Conservation (phyloP, 2,329 filamentous ascomycete genomes). For the Fusarium redolens region DNA sequence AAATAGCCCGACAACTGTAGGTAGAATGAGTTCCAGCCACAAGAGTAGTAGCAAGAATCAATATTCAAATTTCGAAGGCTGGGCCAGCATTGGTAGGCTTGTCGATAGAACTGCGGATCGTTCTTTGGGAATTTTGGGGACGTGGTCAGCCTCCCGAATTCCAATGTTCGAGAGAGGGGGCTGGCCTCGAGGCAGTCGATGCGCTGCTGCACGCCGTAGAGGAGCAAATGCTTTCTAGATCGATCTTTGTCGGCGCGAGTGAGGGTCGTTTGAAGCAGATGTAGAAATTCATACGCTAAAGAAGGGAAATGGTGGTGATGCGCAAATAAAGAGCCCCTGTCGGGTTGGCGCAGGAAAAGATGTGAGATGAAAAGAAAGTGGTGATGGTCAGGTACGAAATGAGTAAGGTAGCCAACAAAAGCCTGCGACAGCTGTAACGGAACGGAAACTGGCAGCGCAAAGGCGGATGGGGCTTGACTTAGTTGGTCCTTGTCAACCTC, state of each 20-base stretch:
- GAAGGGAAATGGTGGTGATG: conserved; percentile 37
- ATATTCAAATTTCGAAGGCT: conserved; percentile 56
- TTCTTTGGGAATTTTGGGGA: conserved; percentile 43
- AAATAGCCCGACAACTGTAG: conserved; percentile 27
- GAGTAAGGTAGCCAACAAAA: conserved; percentile 16
- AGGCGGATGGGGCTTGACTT: conserved; percentile 28
- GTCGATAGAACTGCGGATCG: conserved; percentile 42
- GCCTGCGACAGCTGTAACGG: conserved; percentile 32
- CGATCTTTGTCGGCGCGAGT: conserved; percentile 33
- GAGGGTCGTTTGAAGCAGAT: conserved; percentile 8
- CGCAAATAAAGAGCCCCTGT: conserved; percentile 34
- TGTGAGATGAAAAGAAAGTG: conserved; percentile 37
- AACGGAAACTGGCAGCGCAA: conserved; percentile 24
- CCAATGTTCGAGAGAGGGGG: conserved; percentile 36
- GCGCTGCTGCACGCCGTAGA: conserved; percentile 36
- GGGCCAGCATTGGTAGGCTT: conserved; percentile 54
- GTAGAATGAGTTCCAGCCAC: conserved; percentile 42
- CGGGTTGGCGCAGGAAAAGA: conserved; percentile 32
- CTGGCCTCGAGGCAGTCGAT: conserved; percentile 38
- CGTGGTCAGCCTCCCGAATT: conserved; percentile 52
- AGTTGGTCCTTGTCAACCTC: conserved; percentile 27
- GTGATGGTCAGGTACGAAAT: conserved; percentile 36
- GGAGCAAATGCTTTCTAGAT: conserved; percentile 29
- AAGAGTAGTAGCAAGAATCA: conserved; percentile 49
- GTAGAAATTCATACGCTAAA: conserved; percentile 15